Evolutionary conservation across 176 grass and related monocot species (phyloP).

Genomic region (Thinopyrum elongatum): DNA sequence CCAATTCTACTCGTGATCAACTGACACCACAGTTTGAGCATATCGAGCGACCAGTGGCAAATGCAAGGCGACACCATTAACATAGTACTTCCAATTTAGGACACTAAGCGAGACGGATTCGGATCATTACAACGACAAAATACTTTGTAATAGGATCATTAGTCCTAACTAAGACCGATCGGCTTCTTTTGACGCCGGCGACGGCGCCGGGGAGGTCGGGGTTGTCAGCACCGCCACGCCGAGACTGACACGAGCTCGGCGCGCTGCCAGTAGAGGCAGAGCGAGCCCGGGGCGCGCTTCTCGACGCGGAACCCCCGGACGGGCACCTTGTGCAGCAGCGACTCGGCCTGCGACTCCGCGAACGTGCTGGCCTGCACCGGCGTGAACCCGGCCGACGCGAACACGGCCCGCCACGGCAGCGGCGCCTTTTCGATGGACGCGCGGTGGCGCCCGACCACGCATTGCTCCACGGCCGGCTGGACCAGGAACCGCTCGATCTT

Average conservation of each 20-base stretch:
- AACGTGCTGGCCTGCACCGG: constrained; percentile 72
- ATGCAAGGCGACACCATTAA: constrained; percentile 33
- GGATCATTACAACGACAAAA: constrained; percentile 30
- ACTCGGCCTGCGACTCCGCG: constrained; percentile 88
- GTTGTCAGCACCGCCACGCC: constrained; percentile 75
- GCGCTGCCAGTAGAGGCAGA: constrained; percentile 85
- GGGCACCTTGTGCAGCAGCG: constrained; percentile 62
- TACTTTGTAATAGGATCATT: constrained; percentile 48
- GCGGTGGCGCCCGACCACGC: constrained; percentile 55
- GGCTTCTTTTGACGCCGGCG: constrained; percentile 4
- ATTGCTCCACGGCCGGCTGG: constrained; percentile 59
- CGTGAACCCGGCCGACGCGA: constrained; percentile 63
- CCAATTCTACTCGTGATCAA: constrained; percentile 22
- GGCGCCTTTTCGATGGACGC: constrained; percentile 33
- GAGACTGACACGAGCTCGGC: constrained; percentile 76
- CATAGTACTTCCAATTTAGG: constrained; percentile 30
- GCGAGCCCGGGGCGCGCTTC: constrained; percentile 61
- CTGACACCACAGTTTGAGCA: constrained; percentile 20
- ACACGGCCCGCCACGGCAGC: constrained; percentile 46
- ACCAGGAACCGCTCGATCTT: constrained; percentile 78
- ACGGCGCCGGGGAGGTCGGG: background rate
- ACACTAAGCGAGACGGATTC: constrained; percentile 26
- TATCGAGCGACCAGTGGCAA: constrained; percentile 23
- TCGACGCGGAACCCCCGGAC: constrained; percentile 83
- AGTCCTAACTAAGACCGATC: constrained; percentile 60